These are phyloP conservation scores for Eucalyptus marginata DNA, from an alignment of 345 rosid genomes.

Conservation along the genomic window DNA sequence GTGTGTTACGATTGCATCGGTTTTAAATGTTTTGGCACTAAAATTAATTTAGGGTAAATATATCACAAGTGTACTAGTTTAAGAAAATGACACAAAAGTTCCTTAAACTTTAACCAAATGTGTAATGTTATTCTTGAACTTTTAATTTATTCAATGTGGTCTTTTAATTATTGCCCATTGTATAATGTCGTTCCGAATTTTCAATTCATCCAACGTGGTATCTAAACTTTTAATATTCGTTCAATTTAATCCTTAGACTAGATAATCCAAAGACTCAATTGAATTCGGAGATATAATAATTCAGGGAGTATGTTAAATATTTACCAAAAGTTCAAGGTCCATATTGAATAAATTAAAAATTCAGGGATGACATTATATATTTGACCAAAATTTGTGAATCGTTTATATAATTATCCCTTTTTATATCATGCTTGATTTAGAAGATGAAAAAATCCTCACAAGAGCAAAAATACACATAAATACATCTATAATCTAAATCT, in stretches of 20 bases:
- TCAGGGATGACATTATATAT: accelerated
- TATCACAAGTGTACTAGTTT: accelerated
- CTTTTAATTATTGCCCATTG: too few species aligned
- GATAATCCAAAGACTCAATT: too few species aligned
- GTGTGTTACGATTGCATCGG: background rate
- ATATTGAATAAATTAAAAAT: accelerated
- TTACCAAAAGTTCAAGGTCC: accelerated
- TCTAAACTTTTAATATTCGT: accelerated
- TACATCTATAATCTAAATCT: background rate
- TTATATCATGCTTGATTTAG: background rate
- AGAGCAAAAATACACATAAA: background rate
- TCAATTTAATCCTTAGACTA: accelerated
- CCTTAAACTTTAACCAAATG: too few species aligned
- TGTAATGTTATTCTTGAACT: too few species aligned
- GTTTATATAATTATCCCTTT: background rate
- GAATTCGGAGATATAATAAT: too few species aligned
- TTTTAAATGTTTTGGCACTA: background rate
- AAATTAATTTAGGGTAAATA: too few species aligned
- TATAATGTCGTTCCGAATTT: accelerated
- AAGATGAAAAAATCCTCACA: background rate
- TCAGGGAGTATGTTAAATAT: accelerated
- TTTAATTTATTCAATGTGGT: accelerated
- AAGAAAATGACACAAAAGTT: too few species aligned
- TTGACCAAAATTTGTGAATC: accelerated
- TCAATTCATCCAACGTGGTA: accelerated